These are phyloP conservation scores for Neurospora sp. DNA, from an alignment of 495 filamentous ascomycete species.

Conservation along the genomic window DNA sequence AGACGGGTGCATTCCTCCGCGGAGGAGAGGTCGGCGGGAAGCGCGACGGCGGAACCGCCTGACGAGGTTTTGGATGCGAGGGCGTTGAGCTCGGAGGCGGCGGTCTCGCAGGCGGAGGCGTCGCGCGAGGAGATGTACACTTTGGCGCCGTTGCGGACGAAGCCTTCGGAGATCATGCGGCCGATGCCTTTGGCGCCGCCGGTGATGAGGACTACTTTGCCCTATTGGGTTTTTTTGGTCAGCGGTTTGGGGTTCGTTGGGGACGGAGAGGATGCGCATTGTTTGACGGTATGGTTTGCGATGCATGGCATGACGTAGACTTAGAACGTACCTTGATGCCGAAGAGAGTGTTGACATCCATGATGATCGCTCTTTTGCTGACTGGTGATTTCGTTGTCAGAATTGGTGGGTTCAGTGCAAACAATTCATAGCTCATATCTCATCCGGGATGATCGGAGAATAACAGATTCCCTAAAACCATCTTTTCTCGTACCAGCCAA, in stretches of 20 bases:
- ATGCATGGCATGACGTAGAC: not conserved
- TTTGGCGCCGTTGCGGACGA: conserved; percentile 66
- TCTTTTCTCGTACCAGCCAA: not conserved
- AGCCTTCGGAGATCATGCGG: conserved; percentile 74
- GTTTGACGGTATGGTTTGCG: not conserved
- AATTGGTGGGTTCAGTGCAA: not conserved
- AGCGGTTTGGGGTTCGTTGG: not conserved
- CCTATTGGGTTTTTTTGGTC: conserved; percentile 8
- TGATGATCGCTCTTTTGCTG: conserved; percentile 14
- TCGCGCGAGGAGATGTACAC: conserved; percentile 78
- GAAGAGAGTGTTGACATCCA: conserved; percentile 49
- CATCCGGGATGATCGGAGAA: not conserved
- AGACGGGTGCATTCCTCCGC: conserved; percentile 48
- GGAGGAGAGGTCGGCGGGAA: conserved; percentile 28
- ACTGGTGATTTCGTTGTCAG: not conserved
- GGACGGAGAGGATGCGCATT: not conserved
- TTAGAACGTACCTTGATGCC: conserved; percentile 42
- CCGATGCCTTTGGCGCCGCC: conserved; percentile 51
- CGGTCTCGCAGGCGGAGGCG: conserved; percentile 23
- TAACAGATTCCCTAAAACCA: not conserved
- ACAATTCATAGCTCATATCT: not conserved
- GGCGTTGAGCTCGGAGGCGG: conserved; percentile 18
- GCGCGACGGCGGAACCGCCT: conserved; percentile 19
- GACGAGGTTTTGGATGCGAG: conserved; percentile 1
- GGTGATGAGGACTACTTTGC: conserved; percentile 32